phyloP scores from a whole-genome alignment of 1,284 basidiomycete species.

The Boletus sp. region DNA sequence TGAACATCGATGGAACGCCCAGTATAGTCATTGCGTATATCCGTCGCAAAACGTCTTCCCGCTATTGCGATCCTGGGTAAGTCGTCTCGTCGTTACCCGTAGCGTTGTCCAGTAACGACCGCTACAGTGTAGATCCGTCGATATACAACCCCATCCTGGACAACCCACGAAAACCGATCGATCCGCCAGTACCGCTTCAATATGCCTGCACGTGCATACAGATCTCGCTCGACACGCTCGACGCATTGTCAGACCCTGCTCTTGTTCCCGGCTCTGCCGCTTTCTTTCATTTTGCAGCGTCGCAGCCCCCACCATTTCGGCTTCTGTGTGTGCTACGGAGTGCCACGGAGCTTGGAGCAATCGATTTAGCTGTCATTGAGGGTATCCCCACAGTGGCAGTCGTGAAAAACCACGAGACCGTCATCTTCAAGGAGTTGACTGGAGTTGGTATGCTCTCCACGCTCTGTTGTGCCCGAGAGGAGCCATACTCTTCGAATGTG shows the following conservation, averaged over 20 bases:
- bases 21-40: conserved; percentile 64
- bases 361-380: conserved; percentile 51
- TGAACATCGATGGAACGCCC: conserved; percentile 48
- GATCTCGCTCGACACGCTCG: conserved; percentile 52
- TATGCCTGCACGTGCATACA: conserved; percentile 56
- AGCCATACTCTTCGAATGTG: conserved; percentile 22
- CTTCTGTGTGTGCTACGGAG: conserved; percentile 45
- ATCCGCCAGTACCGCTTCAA: conserved; percentile 51
- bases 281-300: conserved; percentile 42
- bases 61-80: conserved; percentile 37
- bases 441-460: conserved; percentile 30
- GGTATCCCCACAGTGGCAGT: conserved; percentile 50
- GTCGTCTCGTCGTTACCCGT: conserved; percentile 10
- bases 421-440: conserved; percentile 53
- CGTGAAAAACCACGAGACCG: conserved; percentile 46
- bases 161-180: conserved; percentile 48
- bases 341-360: conserved; percentile 43
- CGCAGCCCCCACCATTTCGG: conserved; percentile 47
- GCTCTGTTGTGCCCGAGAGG: conserved; percentile 37
- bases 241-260: conserved; percentile 52
- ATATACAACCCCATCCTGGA: conserved; percentile 42
- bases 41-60: conserved; percentile 40
- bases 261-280: conserved; percentile 45
- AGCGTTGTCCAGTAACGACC: conserved; percentile 3
- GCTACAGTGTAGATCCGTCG: conserved; percentile 48